Evolutionary conservation across 164 flowering plant species (phyloP), one percentile per base, ranked within the genome.

Genomic region (Platanus orientalis): DNA sequence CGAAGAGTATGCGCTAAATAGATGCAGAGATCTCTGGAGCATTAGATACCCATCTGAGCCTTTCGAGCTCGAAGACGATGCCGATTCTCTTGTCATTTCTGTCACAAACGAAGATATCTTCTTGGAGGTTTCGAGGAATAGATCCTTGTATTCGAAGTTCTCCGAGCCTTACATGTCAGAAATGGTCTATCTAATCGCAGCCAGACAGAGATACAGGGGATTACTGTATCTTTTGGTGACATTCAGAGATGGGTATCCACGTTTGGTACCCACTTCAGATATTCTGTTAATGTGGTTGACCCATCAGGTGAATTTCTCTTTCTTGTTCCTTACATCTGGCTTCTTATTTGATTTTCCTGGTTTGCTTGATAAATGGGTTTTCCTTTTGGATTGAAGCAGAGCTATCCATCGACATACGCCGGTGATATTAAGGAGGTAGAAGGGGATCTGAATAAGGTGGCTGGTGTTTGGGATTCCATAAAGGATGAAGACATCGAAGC

Each of bases 271-370:
- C 42, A 71, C 93, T 48, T 67, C 72, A 40, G 96, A 94, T 83
- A 76, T 94, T 65, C 70, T 79, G n/a, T 68, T 94, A n/a, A 88
- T 94, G 88, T 83, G 84, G 84, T 34, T 89, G 17, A 88, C 93
- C 17, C 99, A 91, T 66, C 84, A 80, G 95, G 98, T 91, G 40
- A 9, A 39, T 54, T 6, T 34, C 25, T 28, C 29, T 16, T 39
- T 17, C 14, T 29, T 48, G 29, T 58, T 30, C 26, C 42, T 2
- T 16, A 30, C 20, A 1, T 16, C 6, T 51, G 6, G 42, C 14
- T n/a, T 34, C 9, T 1, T 26, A 44, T 50, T 52, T 52, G 59
- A 12, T 20, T 58, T 49, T 2, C 14, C 5, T 23, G n/a, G n/a
- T n/a, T n/a, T n/a, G n/a, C n/a, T 53, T n/a, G 26, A 25, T 58